A percentile compares a stretch with the other conserved stretches of the same genome.
Evolutionary conservation across 208 protist species (phyloP).

Genomic region (Herpetomonas samuelpessoai): DNA sequence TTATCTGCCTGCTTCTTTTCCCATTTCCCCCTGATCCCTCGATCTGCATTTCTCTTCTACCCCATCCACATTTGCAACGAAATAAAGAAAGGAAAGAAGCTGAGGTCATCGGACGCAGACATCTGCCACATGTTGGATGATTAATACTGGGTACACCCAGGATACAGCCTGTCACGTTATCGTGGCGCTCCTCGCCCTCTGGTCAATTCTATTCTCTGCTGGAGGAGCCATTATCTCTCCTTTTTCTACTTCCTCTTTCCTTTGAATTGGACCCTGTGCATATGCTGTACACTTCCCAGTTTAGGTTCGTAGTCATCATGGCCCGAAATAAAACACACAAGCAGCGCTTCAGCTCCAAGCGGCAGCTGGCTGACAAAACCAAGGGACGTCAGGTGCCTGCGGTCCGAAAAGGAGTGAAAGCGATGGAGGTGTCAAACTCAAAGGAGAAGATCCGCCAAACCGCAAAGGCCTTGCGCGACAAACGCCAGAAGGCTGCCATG

Average conservation of each 20-base stretch:
- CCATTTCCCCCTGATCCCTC: too few species aligned
- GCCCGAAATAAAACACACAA: slow-evolving; percentile 75
- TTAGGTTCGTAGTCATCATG: slow-evolving; percentile 24
- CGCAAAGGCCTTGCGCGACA: slow-evolving; percentile 38
- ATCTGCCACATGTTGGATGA: too few species aligned
- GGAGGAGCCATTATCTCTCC: too few species aligned
- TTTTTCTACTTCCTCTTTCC: slow-evolving; percentile 5
- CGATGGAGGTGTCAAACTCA: slow-evolving; percentile 26
- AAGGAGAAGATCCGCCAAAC: slow-evolving; percentile 57
- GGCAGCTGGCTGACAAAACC: slow-evolving; percentile 42
- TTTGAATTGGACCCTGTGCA: slow-evolving; percentile 1
- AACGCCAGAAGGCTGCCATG: slow-evolving; percentile 38
- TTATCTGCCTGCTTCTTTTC: too few species aligned
- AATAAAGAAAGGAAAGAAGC: slow-evolving; percentile 1
- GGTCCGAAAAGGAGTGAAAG: slow-evolving; percentile 31
- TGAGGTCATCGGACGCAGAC: too few species aligned
- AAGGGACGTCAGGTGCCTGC: slow-evolving; percentile 59
- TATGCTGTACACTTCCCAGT: neutral
- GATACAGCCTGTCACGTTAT: too few species aligned
- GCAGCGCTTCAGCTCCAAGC: slow-evolving; percentile 55
- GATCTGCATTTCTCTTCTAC: neutral
- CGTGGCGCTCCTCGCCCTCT: too few species aligned
- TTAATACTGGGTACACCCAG: too few species aligned
- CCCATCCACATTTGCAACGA: neutral
- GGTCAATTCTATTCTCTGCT: too few species aligned